Conservation (phyloP, 108 stramenopile species). For the Nannochloropsis oceanica region DNA sequence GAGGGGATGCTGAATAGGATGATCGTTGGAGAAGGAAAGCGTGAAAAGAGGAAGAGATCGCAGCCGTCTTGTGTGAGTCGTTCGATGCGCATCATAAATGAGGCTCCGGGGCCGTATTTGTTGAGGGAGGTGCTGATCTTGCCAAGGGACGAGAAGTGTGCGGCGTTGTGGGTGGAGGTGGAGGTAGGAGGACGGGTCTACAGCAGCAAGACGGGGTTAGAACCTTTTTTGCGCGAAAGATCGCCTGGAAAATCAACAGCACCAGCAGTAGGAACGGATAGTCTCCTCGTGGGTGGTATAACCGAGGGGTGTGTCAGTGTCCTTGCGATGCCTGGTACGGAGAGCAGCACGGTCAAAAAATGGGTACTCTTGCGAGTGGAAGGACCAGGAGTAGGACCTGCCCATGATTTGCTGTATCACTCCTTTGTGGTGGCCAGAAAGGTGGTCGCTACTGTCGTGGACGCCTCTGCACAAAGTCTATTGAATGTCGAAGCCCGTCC, state of each 20-base stretch:
- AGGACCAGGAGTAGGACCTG: neutral
- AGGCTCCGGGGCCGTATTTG: neutral
- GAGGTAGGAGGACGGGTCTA: neutral
- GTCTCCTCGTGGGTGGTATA: neutral
- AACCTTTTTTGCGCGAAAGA: neutral
- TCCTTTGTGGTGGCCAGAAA: neutral
- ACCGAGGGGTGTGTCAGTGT: neutral
- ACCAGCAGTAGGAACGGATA: too few relatives aligned
- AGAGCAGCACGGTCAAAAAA: neutral
- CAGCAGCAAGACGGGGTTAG: neutral
- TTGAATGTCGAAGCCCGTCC: neutral
- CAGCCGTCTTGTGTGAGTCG: neutral
- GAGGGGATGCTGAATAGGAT: neutral
- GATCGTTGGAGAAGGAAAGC: too few relatives aligned
- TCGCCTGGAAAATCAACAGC: neutral
- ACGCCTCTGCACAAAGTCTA: neutral
- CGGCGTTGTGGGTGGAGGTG: neutral
- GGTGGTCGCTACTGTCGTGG: neutral
- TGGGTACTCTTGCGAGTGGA: neutral
- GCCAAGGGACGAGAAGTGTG: neutral
- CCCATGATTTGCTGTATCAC: neutral
- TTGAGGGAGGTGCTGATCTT: neutral
- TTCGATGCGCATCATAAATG: neutral
- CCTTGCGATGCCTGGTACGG: neutral
- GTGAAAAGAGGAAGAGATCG: too few relatives aligned